Conservation (phyloP, 192 early-diverging fungal genomes). For the Funneliformis geosporum region DNA sequence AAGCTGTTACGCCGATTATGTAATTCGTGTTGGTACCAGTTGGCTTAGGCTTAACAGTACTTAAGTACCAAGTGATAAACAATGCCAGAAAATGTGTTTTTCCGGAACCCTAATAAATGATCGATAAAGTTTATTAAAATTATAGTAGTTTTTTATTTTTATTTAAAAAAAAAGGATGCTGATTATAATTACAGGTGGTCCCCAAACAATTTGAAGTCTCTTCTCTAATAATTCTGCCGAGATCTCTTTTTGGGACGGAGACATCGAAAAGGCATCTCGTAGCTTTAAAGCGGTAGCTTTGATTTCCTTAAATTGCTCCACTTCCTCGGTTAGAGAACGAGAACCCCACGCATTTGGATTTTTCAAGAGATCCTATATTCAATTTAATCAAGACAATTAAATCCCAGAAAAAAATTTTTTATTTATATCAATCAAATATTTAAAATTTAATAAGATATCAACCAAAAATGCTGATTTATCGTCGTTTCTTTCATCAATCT, state of each 20-base stretch:
- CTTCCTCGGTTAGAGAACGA: conserved; percentile 8
- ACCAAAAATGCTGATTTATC: conserved; percentile 25
- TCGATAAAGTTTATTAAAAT: no score
- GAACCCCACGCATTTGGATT: conserved; percentile 49
- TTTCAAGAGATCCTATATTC: conserved; percentile 37
- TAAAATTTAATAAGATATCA: neutral
- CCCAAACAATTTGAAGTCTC: conserved; percentile 52
- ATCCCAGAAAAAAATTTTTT: no score
- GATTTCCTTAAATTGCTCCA: conserved; percentile 29
- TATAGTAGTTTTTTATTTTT: no score
- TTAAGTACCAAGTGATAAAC: conserved; percentile 42
- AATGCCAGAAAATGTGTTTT: conserved; percentile 55
- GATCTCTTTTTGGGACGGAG: conserved; percentile 46
- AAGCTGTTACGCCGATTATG: conserved; percentile 52
- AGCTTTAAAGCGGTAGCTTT: conserved; percentile 38
- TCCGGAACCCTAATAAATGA: conserved; percentile 47
- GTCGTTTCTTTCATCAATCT: conserved; percentile 27
- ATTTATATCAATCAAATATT: neutral
- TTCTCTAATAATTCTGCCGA: conserved; percentile 39
- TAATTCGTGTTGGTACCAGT: conserved; percentile 37
- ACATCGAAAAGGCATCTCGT: conserved; percentile 44
- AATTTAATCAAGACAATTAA: neutral
- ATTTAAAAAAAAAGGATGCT: neutral
- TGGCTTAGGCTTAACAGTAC: conserved; percentile 35
- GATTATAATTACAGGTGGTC: conserved; percentile 45